Base-by-base conservation (phyloP, 2,329 filamentous ascomycete genomes). In the Myriosclerotinia scirpicola region DNA sequence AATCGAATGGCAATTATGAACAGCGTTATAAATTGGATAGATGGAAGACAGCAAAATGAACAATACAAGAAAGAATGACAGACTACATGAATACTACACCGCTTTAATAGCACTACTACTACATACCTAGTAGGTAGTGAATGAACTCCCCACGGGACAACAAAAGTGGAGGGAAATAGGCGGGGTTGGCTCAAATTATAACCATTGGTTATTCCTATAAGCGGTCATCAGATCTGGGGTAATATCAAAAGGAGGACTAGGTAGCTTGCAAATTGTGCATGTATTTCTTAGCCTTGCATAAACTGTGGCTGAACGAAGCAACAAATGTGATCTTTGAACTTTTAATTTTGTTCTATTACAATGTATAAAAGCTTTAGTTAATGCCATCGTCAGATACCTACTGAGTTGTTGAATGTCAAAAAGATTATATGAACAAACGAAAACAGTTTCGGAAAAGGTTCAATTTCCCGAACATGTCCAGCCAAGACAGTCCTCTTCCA, bases 401-500 rank as follows among this genome's bases (percentile, higher is more conserved):
- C 6, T 5, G 17, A 22, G 55, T n/a, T n/a, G 9, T 15, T 14
- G 14, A 22, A 42, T 59, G 26, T 5, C 26, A 5, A 9, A 17
- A 46, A 36, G 17, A 48, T 48, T 48, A 6, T 22, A 4, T 12
- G 14, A 4, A 36, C 11, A 22, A 20, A 34, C 11, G 55, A 34
- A 14, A 3, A 22, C 2, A 59, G 20, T 48, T 7, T 30, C 3
- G 9, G 36, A 55, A 59, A 26, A 42, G 11, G 20, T 34, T 34
- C 30, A 34, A 34, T 34, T 34, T 34, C 30, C 30, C 9, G 22
- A 15, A 38, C 12, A 59, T 65, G 63, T 34, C 53, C 20, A 38
- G 17, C 42, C 71, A 75, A 59, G 80, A 83, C 73, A 80, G 80
- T 38, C 81, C 80, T 6, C 76, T 83, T 82, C 79, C 54, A 79